These are phyloP conservation scores for Xylariaceae sp. DNA, from an alignment of 2,329 filamentous ascomycete species.

Conservation along the genomic window DNA sequence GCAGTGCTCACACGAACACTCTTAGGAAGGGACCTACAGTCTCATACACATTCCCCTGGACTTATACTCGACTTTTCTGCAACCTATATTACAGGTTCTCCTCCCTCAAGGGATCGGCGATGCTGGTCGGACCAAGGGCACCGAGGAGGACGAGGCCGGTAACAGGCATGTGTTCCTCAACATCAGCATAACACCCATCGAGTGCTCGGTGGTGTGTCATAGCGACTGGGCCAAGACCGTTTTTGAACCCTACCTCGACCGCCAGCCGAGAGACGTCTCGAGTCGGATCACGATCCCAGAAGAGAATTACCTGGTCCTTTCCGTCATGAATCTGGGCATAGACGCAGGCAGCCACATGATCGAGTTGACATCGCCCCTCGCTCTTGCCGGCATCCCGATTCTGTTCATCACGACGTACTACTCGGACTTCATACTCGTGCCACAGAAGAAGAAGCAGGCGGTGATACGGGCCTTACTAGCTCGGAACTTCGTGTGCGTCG, in stretches of 20 bases:
- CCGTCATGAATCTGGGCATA: conserved; percentile 82
- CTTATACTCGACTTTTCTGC: conserved; percentile 72
- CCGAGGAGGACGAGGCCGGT: conserved; percentile 45
- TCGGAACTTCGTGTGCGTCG: conserved; percentile 79
- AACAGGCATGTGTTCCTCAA: conserved; percentile 79
- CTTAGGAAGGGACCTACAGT: conserved; percentile 76
- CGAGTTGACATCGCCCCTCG: conserved; percentile 84
- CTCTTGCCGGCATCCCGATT: conserved; percentile 87
- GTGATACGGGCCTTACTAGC: conserved; percentile 73
- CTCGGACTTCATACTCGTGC: conserved; percentile 92
- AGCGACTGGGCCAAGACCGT: conserved; percentile 66
- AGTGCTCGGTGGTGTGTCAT: conserved; percentile 89
- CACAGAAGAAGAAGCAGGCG: conserved; percentile 63
- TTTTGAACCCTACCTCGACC: conserved; percentile 65
- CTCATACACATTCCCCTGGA: conserved; percentile 85
- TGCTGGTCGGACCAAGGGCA: conserved; percentile 30
- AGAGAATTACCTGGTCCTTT: conserved; percentile 82
- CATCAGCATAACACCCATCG: conserved; percentile 84
- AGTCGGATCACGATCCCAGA: conserved; percentile 65
- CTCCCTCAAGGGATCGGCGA: conserved; percentile 52
- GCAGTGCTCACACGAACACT: conserved; percentile 11
- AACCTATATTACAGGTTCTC: conserved; percentile 80
- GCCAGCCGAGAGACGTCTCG: conserved; percentile 50
- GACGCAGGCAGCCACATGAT: conserved; percentile 88
- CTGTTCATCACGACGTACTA: conserved; percentile 99